A percentile compares a stretch with the other conserved stretches of the same genome.
Evolutionary conservation across 2,329 filamentous ascomycete species (phyloP).

Genomic region (Penicillium oxalicum): DNA sequence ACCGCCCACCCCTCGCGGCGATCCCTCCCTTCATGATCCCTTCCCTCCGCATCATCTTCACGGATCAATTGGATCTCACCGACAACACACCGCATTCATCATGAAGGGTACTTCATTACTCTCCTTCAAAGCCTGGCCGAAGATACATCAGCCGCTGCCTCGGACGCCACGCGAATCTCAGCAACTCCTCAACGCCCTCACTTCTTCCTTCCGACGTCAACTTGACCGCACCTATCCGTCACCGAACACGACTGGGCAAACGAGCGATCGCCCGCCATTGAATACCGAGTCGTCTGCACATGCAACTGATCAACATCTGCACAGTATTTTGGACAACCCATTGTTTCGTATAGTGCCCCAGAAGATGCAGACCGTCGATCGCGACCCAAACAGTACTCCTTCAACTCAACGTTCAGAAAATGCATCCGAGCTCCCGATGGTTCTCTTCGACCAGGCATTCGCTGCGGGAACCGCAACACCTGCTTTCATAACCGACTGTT

Average conservation of each 20-base stretch:
- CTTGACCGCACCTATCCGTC: slow-evolving; percentile 54
- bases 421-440: slow-evolving; percentile 29
- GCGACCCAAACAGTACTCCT: slow-evolving; percentile 9
- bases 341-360: slow-evolving; percentile 37
- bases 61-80: slow-evolving; percentile 5
- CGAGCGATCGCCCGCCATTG: slow-evolving; percentile 15
- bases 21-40: slow-evolving; percentile 8
- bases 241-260: slow-evolving; percentile 15
- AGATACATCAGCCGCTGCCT: slow-evolving; percentile 48
- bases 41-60: not conserved
- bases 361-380: slow-evolving; percentile 16
- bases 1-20: slow-evolving; percentile 23
- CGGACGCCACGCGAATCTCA: slow-evolving; percentile 54
- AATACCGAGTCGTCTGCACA: slow-evolving; percentile 26
- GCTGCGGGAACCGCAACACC: slow-evolving; percentile 33
- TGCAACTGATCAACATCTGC: slow-evolving; percentile 35
- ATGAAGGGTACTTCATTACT: slow-evolving; percentile 50
- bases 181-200: slow-evolving; percentile 55
- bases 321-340: slow-evolving; percentile 37
- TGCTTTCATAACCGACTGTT: slow-evolving; percentile 22
- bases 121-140: slow-evolving; percentile 47
- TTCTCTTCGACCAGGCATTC: slow-evolving; percentile 34
- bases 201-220: slow-evolving; percentile 57
- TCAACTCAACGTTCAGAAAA: slow-evolving; percentile 15
- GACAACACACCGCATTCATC: slow-evolving; percentile 14